These are phyloP conservation scores for Colletotrichum sidae DNA, from an alignment of 2,329 filamentous ascomycete genomes.

Conservation along the genomic window DNA sequence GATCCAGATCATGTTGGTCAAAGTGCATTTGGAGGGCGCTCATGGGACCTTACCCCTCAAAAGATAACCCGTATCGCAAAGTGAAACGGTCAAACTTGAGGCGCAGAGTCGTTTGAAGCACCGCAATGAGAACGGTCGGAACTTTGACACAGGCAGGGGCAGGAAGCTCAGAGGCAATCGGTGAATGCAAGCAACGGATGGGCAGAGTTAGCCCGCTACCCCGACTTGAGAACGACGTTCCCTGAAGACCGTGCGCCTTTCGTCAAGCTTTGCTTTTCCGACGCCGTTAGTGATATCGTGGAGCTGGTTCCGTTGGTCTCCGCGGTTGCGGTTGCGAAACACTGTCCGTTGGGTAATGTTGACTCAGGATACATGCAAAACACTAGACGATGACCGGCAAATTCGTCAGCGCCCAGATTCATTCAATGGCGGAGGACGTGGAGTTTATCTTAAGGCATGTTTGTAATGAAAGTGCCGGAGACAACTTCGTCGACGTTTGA, in stretches of 20 bases:
- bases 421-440: no score
- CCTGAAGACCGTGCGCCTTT: slow-evolving; percentile 16
- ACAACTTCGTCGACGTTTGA: no score
- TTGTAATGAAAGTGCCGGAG: no score
- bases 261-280: neutral
- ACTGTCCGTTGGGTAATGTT: no score
- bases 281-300: neutral
- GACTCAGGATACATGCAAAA: no score
- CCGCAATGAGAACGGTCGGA: neutral
- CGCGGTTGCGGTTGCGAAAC: no score
- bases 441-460: no score
- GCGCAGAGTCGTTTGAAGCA: slow-evolving; percentile 15
- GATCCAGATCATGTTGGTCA: neutral
- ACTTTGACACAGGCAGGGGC: neutral
- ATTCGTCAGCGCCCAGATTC: no score
- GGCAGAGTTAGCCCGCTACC: slow-evolving; percentile 11
- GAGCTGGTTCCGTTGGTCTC: no score
- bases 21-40: neutral
- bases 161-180: neutral
- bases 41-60: slow-evolving; percentile 4
- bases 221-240: neutral
- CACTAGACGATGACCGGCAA: no score
- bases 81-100: slow-evolving; percentile 23
- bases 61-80: slow-evolving; percentile 9
- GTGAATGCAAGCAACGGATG: slow-evolving; percentile 8